These are phyloP conservation scores for Lepidium aucheri DNA, from an alignment of 345 rosid species.

Conservation along the genomic window DNA sequence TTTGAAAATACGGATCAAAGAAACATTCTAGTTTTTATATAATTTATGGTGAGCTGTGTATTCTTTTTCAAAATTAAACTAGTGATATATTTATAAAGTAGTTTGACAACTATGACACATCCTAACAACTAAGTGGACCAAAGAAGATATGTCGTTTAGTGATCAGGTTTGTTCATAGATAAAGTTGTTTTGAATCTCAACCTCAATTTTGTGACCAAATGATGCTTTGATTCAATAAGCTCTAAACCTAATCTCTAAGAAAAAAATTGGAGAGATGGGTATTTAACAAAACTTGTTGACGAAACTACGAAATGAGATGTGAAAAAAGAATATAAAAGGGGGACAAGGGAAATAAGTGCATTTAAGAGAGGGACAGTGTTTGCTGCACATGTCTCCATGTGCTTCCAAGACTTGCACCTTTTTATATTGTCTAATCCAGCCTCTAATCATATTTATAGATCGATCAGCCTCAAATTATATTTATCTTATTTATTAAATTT, in stretches of 20 bases:
- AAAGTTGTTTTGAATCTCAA: background rate
- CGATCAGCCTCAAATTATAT: background rate
- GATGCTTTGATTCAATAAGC: background rate
- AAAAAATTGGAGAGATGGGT: background rate
- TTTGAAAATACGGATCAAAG: too few species aligned
- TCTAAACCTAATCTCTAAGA: background rate
- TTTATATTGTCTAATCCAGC: conserved; percentile 12
- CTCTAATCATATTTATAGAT: conserved; percentile 1
- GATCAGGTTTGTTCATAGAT: background rate
- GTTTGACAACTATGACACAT: conserved; percentile 15
- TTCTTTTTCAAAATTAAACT: too few species aligned
- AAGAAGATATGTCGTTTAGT: conserved; percentile 7
- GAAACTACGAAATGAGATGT: background rate
- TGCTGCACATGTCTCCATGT: conserved; percentile 25
- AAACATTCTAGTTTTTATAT: too few species aligned
- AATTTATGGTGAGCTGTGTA: too few species aligned
- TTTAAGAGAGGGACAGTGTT: conserved; percentile 23
- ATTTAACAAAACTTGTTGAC: background rate
- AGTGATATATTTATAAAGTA: background rate
- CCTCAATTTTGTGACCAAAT: too few species aligned
- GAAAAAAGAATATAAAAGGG: background rate
- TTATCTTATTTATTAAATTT: background rate
- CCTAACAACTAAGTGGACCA: conserved; percentile 19
- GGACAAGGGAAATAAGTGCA: conserved; percentile 8
- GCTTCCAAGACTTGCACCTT: conserved; percentile 15